Conservation (phyloP, 495 filamentous ascomycete species). For the Penicillium subrubescens region DNA sequence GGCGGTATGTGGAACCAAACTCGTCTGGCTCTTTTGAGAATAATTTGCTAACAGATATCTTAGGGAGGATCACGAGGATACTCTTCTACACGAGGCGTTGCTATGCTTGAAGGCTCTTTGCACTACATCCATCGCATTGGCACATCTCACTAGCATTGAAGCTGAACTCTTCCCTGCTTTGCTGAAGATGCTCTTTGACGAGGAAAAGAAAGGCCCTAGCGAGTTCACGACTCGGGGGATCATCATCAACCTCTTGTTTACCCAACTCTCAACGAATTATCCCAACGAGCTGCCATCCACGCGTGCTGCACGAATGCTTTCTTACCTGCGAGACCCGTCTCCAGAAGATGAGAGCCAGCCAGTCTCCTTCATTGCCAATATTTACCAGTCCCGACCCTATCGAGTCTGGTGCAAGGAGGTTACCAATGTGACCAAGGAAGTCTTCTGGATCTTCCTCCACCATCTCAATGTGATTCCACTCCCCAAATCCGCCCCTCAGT, state of each 20-base stretch:
- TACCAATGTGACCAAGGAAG: slow-evolving; percentile 90
- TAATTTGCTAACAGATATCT: slow-evolving; percentile 15
- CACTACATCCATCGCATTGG: slow-evolving; percentile 82
- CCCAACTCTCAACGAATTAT: slow-evolving; percentile 67
- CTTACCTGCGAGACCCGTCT: slow-evolving; percentile 79
- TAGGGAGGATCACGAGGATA: slow-evolving; percentile 96
- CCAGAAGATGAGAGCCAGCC: slow-evolving; percentile 74
- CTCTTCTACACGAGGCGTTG: slow-evolving; percentile 85
- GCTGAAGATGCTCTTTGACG: slow-evolving; percentile 87
- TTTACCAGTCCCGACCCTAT: slow-evolving; percentile 85
- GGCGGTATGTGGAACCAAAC: slow-evolving; percentile 66
- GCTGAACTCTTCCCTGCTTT: slow-evolving; percentile 82
- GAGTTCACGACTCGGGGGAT: slow-evolving; percentile 92
- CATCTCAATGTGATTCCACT: slow-evolving; percentile 81
- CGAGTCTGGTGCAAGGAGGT: slow-evolving; percentile 93
- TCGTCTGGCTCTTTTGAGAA: neutral
- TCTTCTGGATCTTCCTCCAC: slow-evolving; percentile 99
- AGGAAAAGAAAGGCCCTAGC: slow-evolving; percentile 94
- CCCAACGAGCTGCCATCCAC: slow-evolving; percentile 50
- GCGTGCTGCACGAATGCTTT: slow-evolving; percentile 69
- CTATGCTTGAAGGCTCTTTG: slow-evolving; percentile 94
- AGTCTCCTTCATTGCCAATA: slow-evolving; percentile 83
- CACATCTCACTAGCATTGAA: slow-evolving; percentile 79
- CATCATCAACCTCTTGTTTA: slow-evolving; percentile 83
- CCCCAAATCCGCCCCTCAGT: slow-evolving; percentile 32